Evolutionary conservation across 2,329 filamentous ascomycete genomes (phyloP).

Genomic region (Ceratocystis cubensis): DNA sequence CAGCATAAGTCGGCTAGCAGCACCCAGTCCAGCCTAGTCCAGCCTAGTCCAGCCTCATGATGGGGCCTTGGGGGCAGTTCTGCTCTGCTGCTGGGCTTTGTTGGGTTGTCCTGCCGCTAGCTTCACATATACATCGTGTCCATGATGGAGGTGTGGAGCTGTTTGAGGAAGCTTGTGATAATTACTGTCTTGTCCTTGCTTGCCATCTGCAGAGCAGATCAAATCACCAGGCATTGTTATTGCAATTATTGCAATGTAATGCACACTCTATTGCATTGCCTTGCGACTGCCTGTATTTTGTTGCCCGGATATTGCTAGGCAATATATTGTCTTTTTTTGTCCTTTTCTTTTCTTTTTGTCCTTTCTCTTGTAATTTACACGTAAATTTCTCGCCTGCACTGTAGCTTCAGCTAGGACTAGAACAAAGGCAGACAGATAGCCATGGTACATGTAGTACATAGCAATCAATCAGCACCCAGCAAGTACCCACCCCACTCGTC

Average conservation of each 20-base stretch:
- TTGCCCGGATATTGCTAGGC: not conserved
- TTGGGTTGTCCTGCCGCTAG: not conserved
- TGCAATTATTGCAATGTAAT: not conserved
- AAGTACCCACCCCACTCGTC: not conserved
- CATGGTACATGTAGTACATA: not conserved
- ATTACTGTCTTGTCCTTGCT: not conserved
- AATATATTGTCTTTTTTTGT: not conserved
- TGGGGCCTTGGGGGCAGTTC: not conserved
- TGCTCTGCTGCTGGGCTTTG: not conserved
- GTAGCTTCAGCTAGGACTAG: not conserved
- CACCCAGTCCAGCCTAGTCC: no score
- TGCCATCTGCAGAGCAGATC: not conserved
- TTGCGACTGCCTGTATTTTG: not conserved
- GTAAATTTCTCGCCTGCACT: not conserved
- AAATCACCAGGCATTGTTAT: not conserved
- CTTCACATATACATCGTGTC: not conserved
- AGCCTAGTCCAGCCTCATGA: not conserved
- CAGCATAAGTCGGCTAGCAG: no score
- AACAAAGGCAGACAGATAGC: not conserved
- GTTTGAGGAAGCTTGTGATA: not conserved
- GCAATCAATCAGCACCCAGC: not conserved
- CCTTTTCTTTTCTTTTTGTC: not conserved
- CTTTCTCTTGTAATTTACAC: not conserved
- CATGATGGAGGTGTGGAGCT: not conserved
- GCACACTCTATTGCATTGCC: not conserved